A percentile compares a stretch with the other conserved stretches of the same genome.
Conservation (phyloP, 2,329 filamentous ascomycete species). For the Colletotrichum tabaci region DNA sequence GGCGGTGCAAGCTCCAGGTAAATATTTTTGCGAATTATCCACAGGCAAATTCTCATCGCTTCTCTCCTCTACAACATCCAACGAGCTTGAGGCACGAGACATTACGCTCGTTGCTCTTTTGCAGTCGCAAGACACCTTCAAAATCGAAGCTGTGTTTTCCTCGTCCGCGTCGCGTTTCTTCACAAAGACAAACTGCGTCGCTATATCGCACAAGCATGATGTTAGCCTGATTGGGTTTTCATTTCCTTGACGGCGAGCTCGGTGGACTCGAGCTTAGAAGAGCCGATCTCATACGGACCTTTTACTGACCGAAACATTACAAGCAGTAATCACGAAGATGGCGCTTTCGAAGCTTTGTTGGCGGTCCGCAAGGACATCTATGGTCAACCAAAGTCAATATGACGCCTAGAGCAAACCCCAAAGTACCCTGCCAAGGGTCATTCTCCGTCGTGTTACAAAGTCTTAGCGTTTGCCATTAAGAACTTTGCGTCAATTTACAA, state of each 20-base stretch:
- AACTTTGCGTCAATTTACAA: constrained; percentile 87
- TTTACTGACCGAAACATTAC: neutral
- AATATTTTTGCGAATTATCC: constrained; percentile 36
- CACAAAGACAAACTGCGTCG: no score
- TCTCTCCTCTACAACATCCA: constrained; percentile 12
- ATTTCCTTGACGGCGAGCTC: neutral
- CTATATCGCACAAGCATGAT: neutral
- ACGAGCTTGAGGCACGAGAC: neutral
- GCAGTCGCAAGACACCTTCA: neutral
- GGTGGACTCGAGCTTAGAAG: neutral
- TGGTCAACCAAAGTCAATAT: constrained; percentile 87
- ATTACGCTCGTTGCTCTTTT: neutral
- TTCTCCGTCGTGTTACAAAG: constrained; percentile 95
- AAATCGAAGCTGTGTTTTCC: neutral
- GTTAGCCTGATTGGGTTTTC: no score
- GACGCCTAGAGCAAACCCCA: constrained; percentile 83
- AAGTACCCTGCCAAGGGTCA: constrained; percentile 88
- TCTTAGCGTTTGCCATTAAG: constrained; percentile 82
- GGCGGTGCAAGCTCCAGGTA: constrained; percentile 22
- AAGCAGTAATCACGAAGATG: constrained; percentile 49
- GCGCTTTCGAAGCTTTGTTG: constrained; percentile 91
- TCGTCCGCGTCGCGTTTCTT: neutral
- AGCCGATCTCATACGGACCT: neutral
- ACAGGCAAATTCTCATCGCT: neutral
- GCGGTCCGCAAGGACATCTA: constrained; percentile 39